Conservation (phyloP, 495 filamentous ascomycete species). For the Aspergillus biplanus region DNA sequence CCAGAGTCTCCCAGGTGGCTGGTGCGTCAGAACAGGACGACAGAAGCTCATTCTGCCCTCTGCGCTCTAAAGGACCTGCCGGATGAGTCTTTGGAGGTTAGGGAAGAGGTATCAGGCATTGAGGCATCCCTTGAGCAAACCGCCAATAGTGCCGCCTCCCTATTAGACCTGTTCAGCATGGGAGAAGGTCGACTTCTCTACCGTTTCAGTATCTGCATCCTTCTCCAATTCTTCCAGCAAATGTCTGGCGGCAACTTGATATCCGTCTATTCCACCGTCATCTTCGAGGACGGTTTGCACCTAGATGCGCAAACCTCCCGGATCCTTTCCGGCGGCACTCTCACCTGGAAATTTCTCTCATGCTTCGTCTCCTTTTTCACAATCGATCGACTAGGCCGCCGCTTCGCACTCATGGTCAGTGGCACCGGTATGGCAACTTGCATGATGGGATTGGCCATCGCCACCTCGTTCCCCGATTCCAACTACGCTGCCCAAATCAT, state of each 20-base stretch:
- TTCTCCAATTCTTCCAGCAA: slow-evolving; percentile 38
- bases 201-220: slow-evolving; percentile 29
- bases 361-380: slow-evolving; percentile 45
- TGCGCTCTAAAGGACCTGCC: slow-evolving; percentile 27
- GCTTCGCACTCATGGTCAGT: slow-evolving; percentile 50
- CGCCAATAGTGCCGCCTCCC: slow-evolving; percentile 16
- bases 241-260: slow-evolving; percentile 31
- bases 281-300: slow-evolving; percentile 26
- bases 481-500: slow-evolving; percentile 34
- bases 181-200: slow-evolving; percentile 23
- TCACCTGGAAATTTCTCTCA: slow-evolving; percentile 49
- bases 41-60: slow-evolving; percentile 28
- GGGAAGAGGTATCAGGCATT: slow-evolving; percentile 32
- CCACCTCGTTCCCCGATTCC: slow-evolving; percentile 33
- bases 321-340: slow-evolving; percentile 29
- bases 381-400: slow-evolving; percentile 54
- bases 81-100: slow-evolving; percentile 11
- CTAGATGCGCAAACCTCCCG: slow-evolving; percentile 17
- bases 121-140: slow-evolving; percentile 35
- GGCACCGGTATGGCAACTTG: slow-evolving; percentile 46
- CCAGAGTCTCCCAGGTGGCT: slow-evolving; percentile 44
- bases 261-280: slow-evolving; percentile 24
- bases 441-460: slow-evolving; percentile 49
- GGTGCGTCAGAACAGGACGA: background rate
- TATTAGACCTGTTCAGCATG: slow-evolving; percentile 22